Percentiles rank a stretch among this genome's conserved stretches.
Conservation (phyloP, 345 rosid genomes). For the Lenwebbia sp. region DNA sequence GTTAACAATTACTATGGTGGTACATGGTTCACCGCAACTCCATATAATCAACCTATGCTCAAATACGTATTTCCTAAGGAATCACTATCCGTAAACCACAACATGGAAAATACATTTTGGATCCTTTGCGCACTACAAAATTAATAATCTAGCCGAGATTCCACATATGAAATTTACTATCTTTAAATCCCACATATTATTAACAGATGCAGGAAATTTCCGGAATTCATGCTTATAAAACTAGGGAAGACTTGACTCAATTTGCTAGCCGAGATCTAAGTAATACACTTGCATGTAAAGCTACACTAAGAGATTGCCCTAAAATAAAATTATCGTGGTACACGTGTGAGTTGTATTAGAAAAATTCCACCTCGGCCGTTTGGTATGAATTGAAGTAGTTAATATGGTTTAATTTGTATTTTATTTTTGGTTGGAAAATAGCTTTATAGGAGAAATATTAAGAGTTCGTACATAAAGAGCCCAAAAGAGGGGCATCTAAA, state of each 20-base stretch:
- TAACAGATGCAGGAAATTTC: neutral
- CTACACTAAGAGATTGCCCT: neutral
- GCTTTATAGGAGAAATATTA: too few relatives aligned
- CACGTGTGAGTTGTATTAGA: neutral
- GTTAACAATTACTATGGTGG: neutral
- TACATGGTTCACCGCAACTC: neutral
- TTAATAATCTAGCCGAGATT: neutral
- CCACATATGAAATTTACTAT: neutral
- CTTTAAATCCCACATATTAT: neutral
- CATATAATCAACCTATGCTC: neutral
- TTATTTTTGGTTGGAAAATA: too few relatives aligned
- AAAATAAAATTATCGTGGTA: too few relatives aligned
- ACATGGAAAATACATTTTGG: neutral
- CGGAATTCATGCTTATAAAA: neutral
- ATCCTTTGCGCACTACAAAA: neutral
- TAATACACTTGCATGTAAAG: neutral
- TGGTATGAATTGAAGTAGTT: neutral
- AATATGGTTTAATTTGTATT: too few relatives aligned
- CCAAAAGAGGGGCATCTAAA: too few relatives aligned
- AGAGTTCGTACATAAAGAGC: too few relatives aligned
- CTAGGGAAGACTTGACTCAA: neutral
- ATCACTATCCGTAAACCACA: neutral
- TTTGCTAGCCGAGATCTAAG: neutral
- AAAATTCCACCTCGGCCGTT: neutral
- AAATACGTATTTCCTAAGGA: neutral